A percentile compares a stretch with the other conserved stretches of the same genome.
phyloP scores from a whole-genome alignment of 208 protist genomes.

The Leishmania amazonensis region DNA sequence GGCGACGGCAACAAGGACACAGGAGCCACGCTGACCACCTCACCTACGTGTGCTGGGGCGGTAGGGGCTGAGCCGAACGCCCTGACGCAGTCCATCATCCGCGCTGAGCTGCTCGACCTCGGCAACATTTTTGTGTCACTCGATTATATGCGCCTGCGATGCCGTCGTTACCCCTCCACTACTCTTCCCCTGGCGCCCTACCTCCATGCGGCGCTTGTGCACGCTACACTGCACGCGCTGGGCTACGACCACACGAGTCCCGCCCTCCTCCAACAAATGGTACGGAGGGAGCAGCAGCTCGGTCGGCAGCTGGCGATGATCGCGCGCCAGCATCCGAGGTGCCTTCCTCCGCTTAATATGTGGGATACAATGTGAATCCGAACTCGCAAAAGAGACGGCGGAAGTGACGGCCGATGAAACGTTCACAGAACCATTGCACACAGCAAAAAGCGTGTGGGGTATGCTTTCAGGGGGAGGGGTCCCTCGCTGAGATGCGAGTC shows the following conservation, averaged over 20 bases:
- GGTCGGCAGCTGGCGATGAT: slow-evolving; percentile 37
- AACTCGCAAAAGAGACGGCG: not conserved
- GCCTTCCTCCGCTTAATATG: slow-evolving; percentile 41
- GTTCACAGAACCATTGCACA: not conserved
- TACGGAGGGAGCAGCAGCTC: slow-evolving; percentile 59
- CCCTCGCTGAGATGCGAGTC: not conserved
- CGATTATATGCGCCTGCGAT: slow-evolving; percentile 63
- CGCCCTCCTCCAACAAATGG: slow-evolving; percentile 62
- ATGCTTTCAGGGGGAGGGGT: not conserved
- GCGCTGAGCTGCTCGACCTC: slow-evolving; percentile 45
- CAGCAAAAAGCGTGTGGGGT: not conserved
- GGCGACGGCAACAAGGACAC: not conserved
- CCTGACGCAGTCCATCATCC: not conserved
- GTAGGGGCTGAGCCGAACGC: too few relatives aligned
- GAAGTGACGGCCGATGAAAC: not conserved
- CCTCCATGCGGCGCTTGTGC: slow-evolving; percentile 64
- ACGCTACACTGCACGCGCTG: slow-evolving; percentile 76
- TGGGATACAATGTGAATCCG: slow-evolving; percentile 25
- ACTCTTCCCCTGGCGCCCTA: slow-evolving; percentile 70
- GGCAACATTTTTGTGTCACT: slow-evolving; percentile 78
- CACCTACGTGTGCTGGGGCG: not conserved
- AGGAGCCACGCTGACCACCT: not conserved
- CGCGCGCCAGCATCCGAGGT: slow-evolving; percentile 41
- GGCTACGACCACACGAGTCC: slow-evolving; percentile 77
- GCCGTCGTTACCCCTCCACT: slow-evolving; percentile 17